phyloP scores from a whole-genome alignment of 768 basidiomycete genomes.

The Strobilomyces dryophilus region DNA sequence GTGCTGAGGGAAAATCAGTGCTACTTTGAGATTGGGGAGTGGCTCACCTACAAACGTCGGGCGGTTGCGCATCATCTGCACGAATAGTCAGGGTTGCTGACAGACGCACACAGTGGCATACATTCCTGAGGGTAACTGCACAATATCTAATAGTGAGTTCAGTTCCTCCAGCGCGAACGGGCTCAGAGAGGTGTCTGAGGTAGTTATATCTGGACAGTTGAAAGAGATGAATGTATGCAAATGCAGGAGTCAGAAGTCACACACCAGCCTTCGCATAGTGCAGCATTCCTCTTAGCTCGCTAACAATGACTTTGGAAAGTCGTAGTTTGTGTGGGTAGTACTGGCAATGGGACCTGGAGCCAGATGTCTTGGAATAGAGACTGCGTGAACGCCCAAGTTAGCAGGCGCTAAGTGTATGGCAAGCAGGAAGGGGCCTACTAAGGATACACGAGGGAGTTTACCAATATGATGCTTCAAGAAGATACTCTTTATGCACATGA shows the following conservation, averaged over 20 bases:
- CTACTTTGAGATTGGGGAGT: background rate
- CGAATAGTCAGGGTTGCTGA: background rate
- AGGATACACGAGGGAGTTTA: background rate
- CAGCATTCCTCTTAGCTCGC: background rate
- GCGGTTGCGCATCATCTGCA: background rate
- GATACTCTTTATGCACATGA: background rate
- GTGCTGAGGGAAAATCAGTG: background rate
- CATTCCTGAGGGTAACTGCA: background rate
- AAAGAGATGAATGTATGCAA: background rate
- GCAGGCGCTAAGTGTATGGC: too few species aligned
- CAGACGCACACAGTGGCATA: background rate
- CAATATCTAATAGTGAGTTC: background rate
- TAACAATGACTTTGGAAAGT: background rate
- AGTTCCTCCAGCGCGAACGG: background rate
- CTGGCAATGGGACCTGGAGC: background rate
- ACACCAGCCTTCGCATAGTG: background rate
- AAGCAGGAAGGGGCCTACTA: background rate
- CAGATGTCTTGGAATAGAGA: background rate
- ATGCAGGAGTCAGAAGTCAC: background rate
- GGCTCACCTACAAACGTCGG: background rate
- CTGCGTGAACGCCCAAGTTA: background rate
- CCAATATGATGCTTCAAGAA: background rate
- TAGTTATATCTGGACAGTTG: background rate
- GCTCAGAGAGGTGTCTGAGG: background rate
- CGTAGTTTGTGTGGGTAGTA: background rate